Percentiles rank a stretch among this genome's conserved stretches.
Evolutionary conservation across 1,284 basidiomycete genomes (phyloP).

Genomic region (Malassezia slooffiae): DNA sequence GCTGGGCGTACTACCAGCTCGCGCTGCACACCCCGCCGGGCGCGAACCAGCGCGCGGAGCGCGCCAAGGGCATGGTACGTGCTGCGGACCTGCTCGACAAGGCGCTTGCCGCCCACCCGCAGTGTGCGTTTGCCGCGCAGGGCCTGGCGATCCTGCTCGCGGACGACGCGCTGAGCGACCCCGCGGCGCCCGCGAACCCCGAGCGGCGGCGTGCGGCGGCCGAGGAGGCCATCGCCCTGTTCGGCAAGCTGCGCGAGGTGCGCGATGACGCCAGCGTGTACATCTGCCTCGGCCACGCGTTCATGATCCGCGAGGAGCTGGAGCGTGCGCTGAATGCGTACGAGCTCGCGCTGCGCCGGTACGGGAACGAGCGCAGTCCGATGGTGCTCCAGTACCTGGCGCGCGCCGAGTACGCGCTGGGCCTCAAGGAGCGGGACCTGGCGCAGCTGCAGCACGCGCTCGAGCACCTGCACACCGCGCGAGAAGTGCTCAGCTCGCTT

Average conservation of each 20-base stretch:
- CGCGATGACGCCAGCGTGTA: slow-evolving; percentile 42
- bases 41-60: slow-evolving; percentile 25
- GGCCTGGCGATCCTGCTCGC: slow-evolving; percentile 41
- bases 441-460: slow-evolving; percentile 23
- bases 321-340: slow-evolving; percentile 40
- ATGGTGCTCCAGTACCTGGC: slow-evolving; percentile 37
- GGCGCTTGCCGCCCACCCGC: slow-evolving; percentile 28
- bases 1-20: slow-evolving; percentile 45
- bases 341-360: slow-evolving; percentile 33
- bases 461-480: slow-evolving; percentile 26
- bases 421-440: slow-evolving; percentile 28
- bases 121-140: slow-evolving; percentile 42
- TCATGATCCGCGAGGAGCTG: slow-evolving; percentile 41
- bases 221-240: slow-evolving; percentile 36
- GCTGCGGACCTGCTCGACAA: slow-evolving; percentile 43
- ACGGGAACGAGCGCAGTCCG: slow-evolving; percentile 20
- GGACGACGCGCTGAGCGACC: slow-evolving; percentile 38
- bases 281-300: slow-evolving; percentile 43
- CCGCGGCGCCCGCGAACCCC: slow-evolving; percentile 14
- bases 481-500: slow-evolving; percentile 6
- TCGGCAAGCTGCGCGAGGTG: slow-evolving; percentile 41
- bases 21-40: slow-evolving; percentile 28
- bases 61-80: slow-evolving; percentile 36
- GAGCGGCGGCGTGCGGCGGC: slow-evolving; percentile 28
- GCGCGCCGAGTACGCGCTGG: slow-evolving; percentile 36